Evolutionary conservation across 495 filamentous ascomycete species (phyloP).

Genomic region (Lichenothelia convexa): DNA sequence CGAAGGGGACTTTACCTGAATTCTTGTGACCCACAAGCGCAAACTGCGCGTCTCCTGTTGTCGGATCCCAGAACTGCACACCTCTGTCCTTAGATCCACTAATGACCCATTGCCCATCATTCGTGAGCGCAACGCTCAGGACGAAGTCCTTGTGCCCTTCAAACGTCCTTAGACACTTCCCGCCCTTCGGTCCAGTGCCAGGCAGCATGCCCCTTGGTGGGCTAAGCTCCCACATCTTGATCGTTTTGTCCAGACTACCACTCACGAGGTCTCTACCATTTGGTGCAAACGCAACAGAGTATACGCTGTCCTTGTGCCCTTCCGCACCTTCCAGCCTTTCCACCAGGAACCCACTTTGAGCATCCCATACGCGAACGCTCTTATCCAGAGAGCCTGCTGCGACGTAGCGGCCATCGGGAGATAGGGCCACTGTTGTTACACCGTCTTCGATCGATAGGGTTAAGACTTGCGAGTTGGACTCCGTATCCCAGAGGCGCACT

Average conservation of each 20-base stretch:
- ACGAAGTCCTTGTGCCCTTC: constrained; percentile 29
- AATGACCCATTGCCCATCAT: constrained; percentile 23
- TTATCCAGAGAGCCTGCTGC: constrained; percentile 26
- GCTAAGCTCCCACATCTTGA: constrained; percentile 27
- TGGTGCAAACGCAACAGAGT: constrained; percentile 24
- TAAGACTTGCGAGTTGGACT: constrained; percentile 15
- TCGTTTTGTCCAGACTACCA: constrained; percentile 26
- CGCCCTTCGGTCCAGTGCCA: constrained; percentile 12
- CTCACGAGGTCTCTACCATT: constrained; percentile 19
- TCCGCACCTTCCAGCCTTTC: constrained; percentile 23
- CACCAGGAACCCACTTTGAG: constrained; percentile 15
- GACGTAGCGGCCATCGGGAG: constrained; percentile 23
- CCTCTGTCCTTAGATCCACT: constrained; percentile 25
- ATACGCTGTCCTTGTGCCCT: constrained; percentile 26
- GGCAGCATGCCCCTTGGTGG: constrained; percentile 9
- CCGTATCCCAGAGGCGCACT: constrained; percentile 25
- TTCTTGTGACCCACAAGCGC: constrained; percentile 28
- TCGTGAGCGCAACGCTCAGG: constrained; percentile 23
- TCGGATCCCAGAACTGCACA: constrained; percentile 27
- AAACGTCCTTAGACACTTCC: constrained; percentile 24
- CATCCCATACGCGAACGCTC: constrained; percentile 27
- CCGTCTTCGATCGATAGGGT: constrained; percentile 24
- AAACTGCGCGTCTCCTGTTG: constrained; percentile 23
- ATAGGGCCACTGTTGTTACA: constrained; percentile 27
- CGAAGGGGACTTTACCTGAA: constrained; percentile 14